Conservation (phyloP, 169 alveolate species). For the Eimeria sp. region DNA sequence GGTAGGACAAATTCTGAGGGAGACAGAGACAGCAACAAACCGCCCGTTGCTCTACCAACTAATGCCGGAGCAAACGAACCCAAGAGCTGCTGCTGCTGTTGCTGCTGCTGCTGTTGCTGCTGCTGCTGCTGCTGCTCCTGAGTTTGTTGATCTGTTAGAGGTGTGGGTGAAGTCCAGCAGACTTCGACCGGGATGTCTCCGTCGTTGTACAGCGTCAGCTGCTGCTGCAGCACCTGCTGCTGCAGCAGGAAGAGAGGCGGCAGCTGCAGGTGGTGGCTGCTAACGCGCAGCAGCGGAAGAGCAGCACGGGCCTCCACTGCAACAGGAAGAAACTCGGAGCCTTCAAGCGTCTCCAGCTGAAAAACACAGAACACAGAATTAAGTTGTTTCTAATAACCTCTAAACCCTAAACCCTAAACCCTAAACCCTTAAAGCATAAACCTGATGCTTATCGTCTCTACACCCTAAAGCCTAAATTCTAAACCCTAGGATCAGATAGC, state of each 20-base stretch:
- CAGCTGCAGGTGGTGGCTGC: slow-evolving; percentile 42
- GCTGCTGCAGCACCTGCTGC: slow-evolving; percentile 31
- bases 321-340: background rate
- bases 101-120: slow-evolving; percentile 5
- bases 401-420: background rate
- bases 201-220: slow-evolving; percentile 47
- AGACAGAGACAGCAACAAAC: slow-evolving; percentile 37
- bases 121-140: slow-evolving; percentile 16
- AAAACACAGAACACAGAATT: background rate
- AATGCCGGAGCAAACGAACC: background rate
- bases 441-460: too few relatives aligned
- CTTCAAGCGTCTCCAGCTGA: slow-evolving; percentile 52
- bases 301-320: background rate
- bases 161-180: background rate
- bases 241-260: slow-evolving; percentile 43
- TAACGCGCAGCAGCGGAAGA: slow-evolving; percentile 21
- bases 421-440: background rate
- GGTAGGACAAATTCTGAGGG: slow-evolving; percentile 3
- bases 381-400: background rate
- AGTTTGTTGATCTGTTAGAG: background rate
- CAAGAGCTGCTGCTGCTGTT: background rate
- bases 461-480: too few relatives aligned
- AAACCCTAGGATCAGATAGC: too few relatives aligned
- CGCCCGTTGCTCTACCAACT: background rate
- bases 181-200: slow-evolving; percentile 13